Conservation (phyloP, 192 early-diverging fungal species). For the Chytriomyces confervae region DNA sequence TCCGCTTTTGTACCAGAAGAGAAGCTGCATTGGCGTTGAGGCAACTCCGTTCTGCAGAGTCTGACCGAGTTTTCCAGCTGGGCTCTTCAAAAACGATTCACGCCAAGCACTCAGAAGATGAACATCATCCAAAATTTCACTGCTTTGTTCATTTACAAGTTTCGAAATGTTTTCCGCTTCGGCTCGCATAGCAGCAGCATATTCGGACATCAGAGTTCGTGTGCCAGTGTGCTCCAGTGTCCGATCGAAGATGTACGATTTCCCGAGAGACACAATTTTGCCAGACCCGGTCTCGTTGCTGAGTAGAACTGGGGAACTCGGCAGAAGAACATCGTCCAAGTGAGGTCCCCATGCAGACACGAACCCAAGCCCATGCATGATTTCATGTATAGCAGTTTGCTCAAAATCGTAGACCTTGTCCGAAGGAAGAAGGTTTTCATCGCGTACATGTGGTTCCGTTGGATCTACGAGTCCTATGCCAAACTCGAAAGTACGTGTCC, state of each 20-base stretch:
- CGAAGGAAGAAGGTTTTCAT: background rate
- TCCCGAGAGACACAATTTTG: conserved; percentile 21
- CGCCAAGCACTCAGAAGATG: conserved; percentile 12
- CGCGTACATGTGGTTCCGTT: background rate
- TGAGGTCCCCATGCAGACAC: conserved; percentile 45
- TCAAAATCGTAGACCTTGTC: conserved; percentile 45
- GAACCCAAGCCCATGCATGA: conserved; percentile 57
- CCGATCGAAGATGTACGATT: conserved; percentile 47
- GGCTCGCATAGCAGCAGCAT: conserved; percentile 30
- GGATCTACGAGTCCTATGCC: conserved; percentile 7
- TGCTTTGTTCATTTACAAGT: background rate
- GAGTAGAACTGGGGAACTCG: conserved; percentile 13
- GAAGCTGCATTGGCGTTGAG: conserved; percentile 35
- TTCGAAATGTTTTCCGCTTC: conserved; percentile 12
- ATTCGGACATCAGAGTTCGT: conserved; percentile 44
- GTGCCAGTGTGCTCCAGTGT: conserved; percentile 38
- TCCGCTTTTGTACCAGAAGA: conserved; percentile 31
- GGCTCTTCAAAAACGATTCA: conserved; percentile 15
- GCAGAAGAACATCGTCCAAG: conserved; percentile 29
- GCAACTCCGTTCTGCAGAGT: conserved; percentile 22
- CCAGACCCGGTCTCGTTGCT: conserved; percentile 9
- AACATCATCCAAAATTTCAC: background rate
- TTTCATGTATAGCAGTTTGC: conserved; percentile 49
- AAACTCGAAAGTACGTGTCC: conserved; percentile 13
- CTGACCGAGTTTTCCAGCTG: conserved; percentile 17